Evolutionary conservation across 257 asterid genomes (phyloP), one percentile per base, ranked within the genome.

Genomic region (Capsicum pubescens): DNA sequence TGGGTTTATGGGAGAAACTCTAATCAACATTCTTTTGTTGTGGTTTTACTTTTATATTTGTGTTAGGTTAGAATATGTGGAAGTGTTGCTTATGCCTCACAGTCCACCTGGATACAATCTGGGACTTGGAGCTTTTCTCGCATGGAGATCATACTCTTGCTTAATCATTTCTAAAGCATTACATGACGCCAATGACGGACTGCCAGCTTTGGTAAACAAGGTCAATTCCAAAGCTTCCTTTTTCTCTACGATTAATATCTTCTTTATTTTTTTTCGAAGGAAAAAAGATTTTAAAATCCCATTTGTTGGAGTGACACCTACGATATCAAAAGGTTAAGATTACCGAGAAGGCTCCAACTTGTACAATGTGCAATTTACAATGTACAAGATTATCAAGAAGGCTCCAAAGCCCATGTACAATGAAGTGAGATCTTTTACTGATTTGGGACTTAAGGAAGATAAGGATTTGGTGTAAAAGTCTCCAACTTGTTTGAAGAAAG

Each of bases 61-160:
- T 55, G 85, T 74, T 90, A 96, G 99, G 99, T 96, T 82, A 92
- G 89, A 87, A 86, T 92, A 66, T 94, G 98, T 61, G 98, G 98
- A 69, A 89, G 94, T 69, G 92, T 95, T 36, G 99, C 99, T 85
- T 96, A 96, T 58, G 99, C 93, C 83, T 87, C 99, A 79, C 99
- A 96, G 85, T 93, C 98, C 7, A 98, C 99, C 85, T 96, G 99
- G 99, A 96, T 96, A 85, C 99, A 96, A 84, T 93, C 99, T 3
- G 99, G 99, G 83, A 96, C 87, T 87, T 96, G 87, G 95, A 93
- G 90, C 94, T 94, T 21, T 92, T 96, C 81, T 96, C 98, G 42
- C 99, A 96, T 88, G 98, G 98, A 84, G 98, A 96, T 90, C 97
- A 94, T 88, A 94, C 98, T 80, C 32, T 26, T 26, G 32, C 32